Evolutionary conservation across 2,329 filamentous ascomycete genomes (phyloP), one percentile per base, ranked within the genome.

Genomic region (Hymenoscyphus scutula): DNA sequence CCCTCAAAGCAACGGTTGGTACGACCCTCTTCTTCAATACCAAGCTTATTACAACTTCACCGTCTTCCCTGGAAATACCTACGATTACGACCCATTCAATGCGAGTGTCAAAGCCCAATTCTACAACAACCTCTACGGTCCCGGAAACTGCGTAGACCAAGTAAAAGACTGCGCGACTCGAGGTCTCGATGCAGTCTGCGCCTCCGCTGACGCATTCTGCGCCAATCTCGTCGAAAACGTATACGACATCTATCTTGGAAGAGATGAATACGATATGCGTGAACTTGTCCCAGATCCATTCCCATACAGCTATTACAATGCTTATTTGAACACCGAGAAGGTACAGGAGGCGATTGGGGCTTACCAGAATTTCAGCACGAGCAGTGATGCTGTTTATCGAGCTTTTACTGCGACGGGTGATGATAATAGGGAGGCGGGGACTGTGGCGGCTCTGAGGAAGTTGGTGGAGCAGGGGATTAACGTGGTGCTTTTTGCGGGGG

Each of bases 391-490:
- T 0, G 80, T 84, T 1, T 70, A 70, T 45, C 67, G 63, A 4
- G 79, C 79, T 0, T 84, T 84, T 68, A 71, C 69, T 0, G 74
- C 67, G 11, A 82, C 81, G 0, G 81, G 81, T 11, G 82, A 84
- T 63, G 80, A 82, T 62, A 79, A 76, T 59, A 75, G 80, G 13
- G 76, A 75, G 41, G 79, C 76, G 53, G 82, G 84, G 2, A 74
- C 79, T 1, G 64, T 84, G 1, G 73, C 79, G 11, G 75, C 73
- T 5, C 79, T 90, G 1, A 83, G 84, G 59, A 76, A 79, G 23
- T 80, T 90, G n/a, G 77, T 90, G 54, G 77, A 82, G n/a, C 80
- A 78, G 2, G 86, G 85, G 30, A 82, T 91, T 10, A 86, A 84
- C 2, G 83, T 94, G 8, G 76, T 93, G 64, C 80, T 92, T 51